Conservation (phyloP, 192 early-diverging fungal species). For the Gonapodya sp. region DNA sequence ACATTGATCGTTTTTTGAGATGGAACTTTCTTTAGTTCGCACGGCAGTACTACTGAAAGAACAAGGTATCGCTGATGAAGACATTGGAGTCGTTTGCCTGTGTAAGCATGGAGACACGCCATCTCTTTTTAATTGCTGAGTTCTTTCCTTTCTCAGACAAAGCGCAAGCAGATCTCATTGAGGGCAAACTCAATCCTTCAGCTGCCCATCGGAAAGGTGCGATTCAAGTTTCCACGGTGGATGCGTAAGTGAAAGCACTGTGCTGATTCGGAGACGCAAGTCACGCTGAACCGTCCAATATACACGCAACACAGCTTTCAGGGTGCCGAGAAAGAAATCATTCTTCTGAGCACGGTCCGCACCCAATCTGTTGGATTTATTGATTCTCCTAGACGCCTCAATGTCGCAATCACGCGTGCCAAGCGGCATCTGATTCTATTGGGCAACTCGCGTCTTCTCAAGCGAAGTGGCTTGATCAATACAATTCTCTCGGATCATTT, state of each 20-base stretch:
- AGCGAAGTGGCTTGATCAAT: background rate
- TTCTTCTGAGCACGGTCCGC: conserved; percentile 57
- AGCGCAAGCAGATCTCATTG: background rate
- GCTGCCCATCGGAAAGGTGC: background rate
- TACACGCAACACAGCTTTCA: conserved; percentile 40
- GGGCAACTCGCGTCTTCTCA: conserved; percentile 1
- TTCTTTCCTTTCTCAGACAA: background rate
- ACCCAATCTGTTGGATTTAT: conserved; percentile 49
- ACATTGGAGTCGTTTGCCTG: background rate
- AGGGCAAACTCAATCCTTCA: background rate
- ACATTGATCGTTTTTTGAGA: background rate
- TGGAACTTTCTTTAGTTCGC: background rate
- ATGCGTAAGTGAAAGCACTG: background rate
- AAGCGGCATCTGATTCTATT: conserved; percentile 37
- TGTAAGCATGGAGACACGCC: background rate
- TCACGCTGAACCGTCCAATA: background rate
- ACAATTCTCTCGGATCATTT: background rate
- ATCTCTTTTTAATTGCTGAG: background rate
- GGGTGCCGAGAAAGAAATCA: conserved; percentile 69
- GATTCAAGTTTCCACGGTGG: background rate
- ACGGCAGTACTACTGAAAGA: background rate
- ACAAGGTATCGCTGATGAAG: background rate
- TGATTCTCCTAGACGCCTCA: conserved; percentile 54
- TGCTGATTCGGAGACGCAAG: background rate
- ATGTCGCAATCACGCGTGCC: conserved; percentile 65